Evolutionary conservation across 2,329 filamentous ascomycete genomes (phyloP).

Genomic region (Lecanosticta acicola): DNA sequence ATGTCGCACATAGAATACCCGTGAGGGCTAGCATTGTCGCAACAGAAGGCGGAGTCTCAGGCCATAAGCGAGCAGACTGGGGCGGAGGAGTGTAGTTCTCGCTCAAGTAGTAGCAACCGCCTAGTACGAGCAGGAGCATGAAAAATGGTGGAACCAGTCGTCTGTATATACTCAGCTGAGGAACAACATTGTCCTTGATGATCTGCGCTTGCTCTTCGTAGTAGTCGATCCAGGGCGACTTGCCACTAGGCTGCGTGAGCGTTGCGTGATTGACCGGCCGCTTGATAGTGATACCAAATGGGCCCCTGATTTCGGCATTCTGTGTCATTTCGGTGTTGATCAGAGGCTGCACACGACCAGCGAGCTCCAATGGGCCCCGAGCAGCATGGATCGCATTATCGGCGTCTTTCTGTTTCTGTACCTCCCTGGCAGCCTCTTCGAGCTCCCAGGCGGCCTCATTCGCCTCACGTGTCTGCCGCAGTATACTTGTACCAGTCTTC

Average conservation of each 20-base stretch:
- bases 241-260: slow-evolving; percentile 24
- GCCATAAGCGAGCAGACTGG: slow-evolving; percentile 50
- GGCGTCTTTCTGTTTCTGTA: slow-evolving; percentile 15
- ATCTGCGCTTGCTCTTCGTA: slow-evolving; percentile 33
- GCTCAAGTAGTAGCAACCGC: slow-evolving; percentile 41
- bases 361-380: slow-evolving; percentile 29
- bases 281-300: slow-evolving; percentile 18
- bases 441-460: slow-evolving; percentile 28
- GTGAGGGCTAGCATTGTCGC: slow-evolving; percentile 61
- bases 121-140: slow-evolving; percentile 34
- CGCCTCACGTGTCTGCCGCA: slow-evolving; percentile 23
- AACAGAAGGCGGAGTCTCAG: slow-evolving; percentile 55
- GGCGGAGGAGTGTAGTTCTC: slow-evolving; percentile 48
- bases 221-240: slow-evolving; percentile 33
- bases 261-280: slow-evolving; percentile 3
- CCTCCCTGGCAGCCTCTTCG: slow-evolving; percentile 22
- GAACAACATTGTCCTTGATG: slow-evolving; percentile 31
- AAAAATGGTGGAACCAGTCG: slow-evolving; percentile 45
- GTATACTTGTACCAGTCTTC: slow-evolving; percentile 26
- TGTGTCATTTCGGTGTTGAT: slow-evolving; percentile 4
- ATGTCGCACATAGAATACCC: slow-evolving; percentile 54
- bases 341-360: slow-evolving; percentile 27
- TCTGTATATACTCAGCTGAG: slow-evolving; percentile 29
- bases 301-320: background rate
- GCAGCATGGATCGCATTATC: slow-evolving; percentile 16